Conservation (phyloP, 208 protist species). For the Borovskyia barvae region DNA sequence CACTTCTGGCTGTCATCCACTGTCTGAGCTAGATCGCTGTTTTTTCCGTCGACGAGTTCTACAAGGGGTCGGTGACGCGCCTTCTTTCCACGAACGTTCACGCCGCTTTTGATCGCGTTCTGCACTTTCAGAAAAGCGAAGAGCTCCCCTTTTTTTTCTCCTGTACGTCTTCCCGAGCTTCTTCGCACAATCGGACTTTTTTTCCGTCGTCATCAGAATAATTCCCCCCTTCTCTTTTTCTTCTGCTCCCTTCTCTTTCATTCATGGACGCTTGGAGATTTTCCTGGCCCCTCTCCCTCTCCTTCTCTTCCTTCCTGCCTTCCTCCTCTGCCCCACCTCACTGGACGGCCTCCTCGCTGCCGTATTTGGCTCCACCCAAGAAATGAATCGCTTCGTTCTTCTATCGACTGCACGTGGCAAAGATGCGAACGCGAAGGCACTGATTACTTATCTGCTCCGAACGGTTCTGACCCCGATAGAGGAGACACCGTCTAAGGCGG, state of each 20-base stretch:
- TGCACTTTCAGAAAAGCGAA: slow-evolving; percentile 1
- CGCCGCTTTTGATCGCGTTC: not conserved
- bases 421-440: slow-evolving; percentile 28
- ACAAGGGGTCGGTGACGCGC: too few species aligned
- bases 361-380: too few species aligned
- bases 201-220: not conserved
- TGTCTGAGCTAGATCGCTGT: too few species aligned
- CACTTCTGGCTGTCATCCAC: too few species aligned
- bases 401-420: slow-evolving; percentile 22
- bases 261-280: too few species aligned
- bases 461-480: slow-evolving; percentile 13
- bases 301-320: too few species aligned
- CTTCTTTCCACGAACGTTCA: too few species aligned
- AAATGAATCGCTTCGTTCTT: slow-evolving; percentile 7
- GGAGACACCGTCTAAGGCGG: not conserved
- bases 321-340: too few species aligned
- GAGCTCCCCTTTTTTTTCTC: slow-evolving; percentile 11
- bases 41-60: too few species aligned
- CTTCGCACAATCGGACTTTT: slow-evolving; percentile 1
- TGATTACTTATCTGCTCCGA: slow-evolving; percentile 21
- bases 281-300: too few species aligned
- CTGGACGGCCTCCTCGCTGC: too few species aligned
- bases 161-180: not conserved
- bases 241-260: too few species aligned
- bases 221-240: not conserved